Base-by-base conservation (phyloP, 441 rosid species). In the Eutrema salsugineum region DNA sequence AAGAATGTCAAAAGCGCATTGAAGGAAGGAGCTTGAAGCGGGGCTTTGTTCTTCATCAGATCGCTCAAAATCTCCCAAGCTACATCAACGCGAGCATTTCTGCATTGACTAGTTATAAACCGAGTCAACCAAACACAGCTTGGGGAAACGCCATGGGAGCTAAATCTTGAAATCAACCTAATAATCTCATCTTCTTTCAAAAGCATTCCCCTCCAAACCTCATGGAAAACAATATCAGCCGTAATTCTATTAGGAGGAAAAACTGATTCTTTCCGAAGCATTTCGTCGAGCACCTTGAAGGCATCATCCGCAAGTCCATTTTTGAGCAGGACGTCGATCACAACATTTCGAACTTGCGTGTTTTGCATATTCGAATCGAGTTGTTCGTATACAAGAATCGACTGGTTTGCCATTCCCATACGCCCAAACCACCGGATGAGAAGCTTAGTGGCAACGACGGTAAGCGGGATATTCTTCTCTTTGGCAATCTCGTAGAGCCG, bases 251-350 rank as follows among this genome's bases (percentile, higher is more conserved):
- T 63, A 1, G 94, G 92, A 12, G 65, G 80, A 69, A 44, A 82
- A 48, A 70, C 66, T 0, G 84, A 77, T 8, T 56, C 81, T 22
- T 56, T 70, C 0, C 77, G 75, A 53, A 88, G 88, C 99, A 94
- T 91, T 91, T 86, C 92, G 48, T 87, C 97, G 84, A 94, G 85
- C 90, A 89, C 77, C 75, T 87, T 85, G 60, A 90, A 67, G 6
- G 95, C 97, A 68, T 81, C 68, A 11, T 75, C 82, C 8, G 66
- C 64, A 22, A 80, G 81, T 28, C 83, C 85, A 22, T 58, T 74
- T 39, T 76, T 67, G 6, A 87, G 5, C 30, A 87, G 9, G 12
- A 57, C 61, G 2, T 66, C 75, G 1, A 90, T 71, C 40, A 82
- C 22, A 51, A 72, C 78, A 58, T 90, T 86, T 66, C 85, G 73